phyloP scores from a whole-genome alignment of 208 protist species.

The Leptomonas pyrrhocoris region DNA sequence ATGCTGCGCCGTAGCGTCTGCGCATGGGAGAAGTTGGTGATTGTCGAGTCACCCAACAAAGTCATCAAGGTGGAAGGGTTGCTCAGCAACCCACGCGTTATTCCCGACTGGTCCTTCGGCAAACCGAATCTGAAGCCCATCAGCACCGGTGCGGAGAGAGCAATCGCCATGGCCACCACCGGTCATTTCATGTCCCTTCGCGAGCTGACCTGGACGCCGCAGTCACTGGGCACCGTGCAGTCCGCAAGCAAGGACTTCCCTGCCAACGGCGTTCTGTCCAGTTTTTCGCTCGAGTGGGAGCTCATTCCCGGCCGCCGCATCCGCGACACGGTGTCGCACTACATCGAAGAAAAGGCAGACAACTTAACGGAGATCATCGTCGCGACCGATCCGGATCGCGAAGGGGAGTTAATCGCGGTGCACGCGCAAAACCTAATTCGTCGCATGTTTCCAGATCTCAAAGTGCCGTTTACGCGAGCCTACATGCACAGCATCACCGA shows the following conservation, averaged over 20 bases:
- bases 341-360: conserved; percentile 76
- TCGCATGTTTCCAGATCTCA: conserved; percentile 77
- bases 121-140: conserved; percentile 46
- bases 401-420: conserved; percentile 91
- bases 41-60: conserved; percentile 93
- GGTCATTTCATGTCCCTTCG: conserved; percentile 90
- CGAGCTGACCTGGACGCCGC: conserved; percentile 74
- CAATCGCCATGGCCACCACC: conserved; percentile 83
- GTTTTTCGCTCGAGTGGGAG: conserved; percentile 81
- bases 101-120: conserved; percentile 86
- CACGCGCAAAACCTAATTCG: conserved; percentile 80
- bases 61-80: conserved; percentile 89
- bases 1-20: conserved; percentile 68
- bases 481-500: conserved; percentile 93
- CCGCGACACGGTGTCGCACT: conserved; percentile 80
- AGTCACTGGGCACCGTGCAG: conserved; percentile 9
- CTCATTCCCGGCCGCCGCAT: conserved; percentile 74
- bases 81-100: conserved; percentile 76
- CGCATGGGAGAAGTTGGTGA: conserved; percentile 82
- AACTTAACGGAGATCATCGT: conserved; percentile 91
- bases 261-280: conserved; percentile 59
- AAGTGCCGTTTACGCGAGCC: conserved; percentile 85
- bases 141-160: conserved; percentile 66
- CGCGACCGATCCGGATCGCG: conserved; percentile 90
- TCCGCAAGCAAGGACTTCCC: conserved; percentile 42